Evolutionary conservation across 2,329 filamentous ascomycete genomes (phyloP), one percentile per base, ranked within the genome.

Genomic region (Rutstroemia sp.): DNA sequence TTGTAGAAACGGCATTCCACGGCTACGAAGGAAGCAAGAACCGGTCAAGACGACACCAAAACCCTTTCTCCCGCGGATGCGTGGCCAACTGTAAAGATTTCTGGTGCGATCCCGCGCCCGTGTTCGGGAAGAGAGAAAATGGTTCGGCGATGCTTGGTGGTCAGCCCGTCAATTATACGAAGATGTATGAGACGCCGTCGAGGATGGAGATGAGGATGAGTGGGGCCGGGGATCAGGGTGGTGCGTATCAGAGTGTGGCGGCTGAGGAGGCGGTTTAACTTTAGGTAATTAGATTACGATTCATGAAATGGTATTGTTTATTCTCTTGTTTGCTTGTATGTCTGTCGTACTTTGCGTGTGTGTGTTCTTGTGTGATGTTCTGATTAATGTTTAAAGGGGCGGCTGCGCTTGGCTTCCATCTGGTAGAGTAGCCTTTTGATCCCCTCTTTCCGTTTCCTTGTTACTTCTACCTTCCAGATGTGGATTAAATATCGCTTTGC

Each of bases 41-140:
- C 62, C 53, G 72, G 65, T 68, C 58, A 73, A 78, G 76, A 63
- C 73, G 79, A 61, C 77, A 78, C 14, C 61, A 62, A 56, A 99
- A 97, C 70, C 92, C 92, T 0, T 99, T 92, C 71, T 92, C 85
- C 57, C 79, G 85, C 34, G 94, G 94, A 7, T 78, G 90, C 41
- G 65, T 95, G n/a, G 81, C 85, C 58, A 99, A 99, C 69, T 99
- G 94, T 73, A 87, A 83, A 63, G 95, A 99, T 72, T 99, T 99
- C 71, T 97, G 92, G 90, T 92, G 88, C 66, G 94, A 97, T 69
- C 84, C 89, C 1, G 86, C 88, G 2, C 88, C 92, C 0, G 71
- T 95, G 18, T 92, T 96, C 69, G 84, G 87, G 10, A 82, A 79
- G 65, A 80, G 87, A 57, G 83, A 89, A 66, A 86, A 82, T 51